Evolutionary conservation across 2,329 filamentous ascomycete species (phyloP).

Genomic region (Fusarium tuaranense): DNA sequence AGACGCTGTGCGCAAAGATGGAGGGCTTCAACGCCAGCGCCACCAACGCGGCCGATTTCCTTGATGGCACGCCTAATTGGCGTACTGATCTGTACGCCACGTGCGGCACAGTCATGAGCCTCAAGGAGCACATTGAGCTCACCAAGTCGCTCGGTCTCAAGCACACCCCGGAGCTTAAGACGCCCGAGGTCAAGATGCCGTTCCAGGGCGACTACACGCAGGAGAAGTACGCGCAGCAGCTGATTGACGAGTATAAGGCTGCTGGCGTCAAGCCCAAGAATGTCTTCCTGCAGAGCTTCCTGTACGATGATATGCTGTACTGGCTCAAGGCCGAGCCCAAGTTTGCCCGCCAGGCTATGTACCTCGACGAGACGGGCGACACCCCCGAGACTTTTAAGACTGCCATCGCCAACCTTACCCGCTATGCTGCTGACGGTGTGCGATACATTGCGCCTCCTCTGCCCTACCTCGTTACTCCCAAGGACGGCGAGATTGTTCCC

Average conservation of each 20-base stretch:
- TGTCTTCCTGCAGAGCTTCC: conserved; percentile 75
- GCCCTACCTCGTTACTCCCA: conserved; percentile 68
- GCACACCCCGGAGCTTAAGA: conserved; percentile 77
- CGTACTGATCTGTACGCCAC: conserved; percentile 74
- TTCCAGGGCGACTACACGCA: conserved; percentile 74
- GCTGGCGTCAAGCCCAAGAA: conserved; percentile 64
- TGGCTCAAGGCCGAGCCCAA: conserved; percentile 72
- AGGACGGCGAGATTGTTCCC: conserved; percentile 68
- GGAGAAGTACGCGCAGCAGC: conserved; percentile 71
- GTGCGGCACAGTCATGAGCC: conserved; percentile 71
- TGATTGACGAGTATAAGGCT: conserved; percentile 69
- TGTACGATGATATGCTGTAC: conserved; percentile 73
- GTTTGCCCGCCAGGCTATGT: conserved; percentile 72
- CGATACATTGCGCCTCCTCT: conserved; percentile 73
- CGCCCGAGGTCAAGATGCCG: conserved; percentile 76
- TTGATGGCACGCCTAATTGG: conserved; percentile 69
- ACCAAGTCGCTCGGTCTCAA: conserved; percentile 69
- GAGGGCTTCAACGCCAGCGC: conserved; percentile 71
- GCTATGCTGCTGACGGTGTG: conserved; percentile 68
- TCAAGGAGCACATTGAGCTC: conserved; percentile 71
- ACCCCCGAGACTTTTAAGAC: conserved; percentile 60
- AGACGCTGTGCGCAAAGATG: conserved; percentile 77
- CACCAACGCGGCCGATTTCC: conserved; percentile 67
- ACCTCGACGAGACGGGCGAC: conserved; percentile 73
- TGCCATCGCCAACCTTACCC: conserved; percentile 68